phyloP scores from a whole-genome alignment of 805 yeast species.

The Teunomyces stri region DNA sequence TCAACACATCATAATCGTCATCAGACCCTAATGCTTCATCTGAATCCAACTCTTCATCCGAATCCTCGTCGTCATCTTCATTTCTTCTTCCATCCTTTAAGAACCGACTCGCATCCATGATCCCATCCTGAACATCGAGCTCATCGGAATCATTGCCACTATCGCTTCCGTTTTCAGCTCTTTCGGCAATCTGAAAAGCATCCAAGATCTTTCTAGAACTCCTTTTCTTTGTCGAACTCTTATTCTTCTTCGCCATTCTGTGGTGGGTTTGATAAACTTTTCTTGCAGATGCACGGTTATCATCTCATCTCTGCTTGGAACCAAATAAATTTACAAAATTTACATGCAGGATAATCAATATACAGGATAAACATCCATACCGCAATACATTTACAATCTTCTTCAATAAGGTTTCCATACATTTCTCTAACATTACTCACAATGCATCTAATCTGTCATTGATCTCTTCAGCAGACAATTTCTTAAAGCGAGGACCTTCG shows the following conservation, averaged over 20 bases:
- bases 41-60: conserved; percentile 72
- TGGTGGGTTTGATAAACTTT: background rate
- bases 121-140: conserved; percentile 32
- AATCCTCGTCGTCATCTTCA: conserved; percentile 32
- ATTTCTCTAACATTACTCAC: conserved; percentile 29
- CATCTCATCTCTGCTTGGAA: conserved; percentile 1
- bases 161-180: conserved; percentile 29
- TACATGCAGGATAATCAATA: background rate
- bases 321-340: background rate
- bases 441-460: conserved; percentile 93
- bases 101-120: conserved; percentile 40
- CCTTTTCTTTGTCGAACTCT: conserved; percentile 27
- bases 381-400: background rate
- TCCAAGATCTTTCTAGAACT: conserved; percentile 37
- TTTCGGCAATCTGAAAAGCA: conserved; percentile 46
- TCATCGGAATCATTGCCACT: conserved; percentile 19
- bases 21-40: conserved; percentile 88
- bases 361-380: background rate
- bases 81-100: conserved; percentile 22
- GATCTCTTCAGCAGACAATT: conserved; percentile 84
- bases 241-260: conserved; percentile 12
- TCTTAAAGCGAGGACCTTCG: conserved; percentile 88
- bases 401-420: background rate
- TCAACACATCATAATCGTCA: conserved; percentile 61
- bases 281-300: background rate